Percentiles rank a stretch among this genome's conserved stretches.
Conservation (phyloP, 768 basidiomycete species). For the Cyclocybe cylindracea region DNA sequence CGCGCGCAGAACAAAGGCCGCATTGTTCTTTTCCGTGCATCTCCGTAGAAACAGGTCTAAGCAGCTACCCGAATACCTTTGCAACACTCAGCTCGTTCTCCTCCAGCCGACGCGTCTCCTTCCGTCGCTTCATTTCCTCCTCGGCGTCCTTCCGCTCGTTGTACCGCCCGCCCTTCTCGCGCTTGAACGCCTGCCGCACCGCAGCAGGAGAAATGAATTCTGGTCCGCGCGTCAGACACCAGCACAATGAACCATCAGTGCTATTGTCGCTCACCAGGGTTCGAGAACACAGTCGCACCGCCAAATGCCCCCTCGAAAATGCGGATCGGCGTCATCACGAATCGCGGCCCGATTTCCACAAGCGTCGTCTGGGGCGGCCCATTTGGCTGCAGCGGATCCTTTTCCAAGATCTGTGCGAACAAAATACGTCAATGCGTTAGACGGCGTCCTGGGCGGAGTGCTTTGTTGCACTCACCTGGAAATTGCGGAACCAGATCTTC, state of each 20-base stretch:
- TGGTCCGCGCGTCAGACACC: slow-evolving; percentile 26
- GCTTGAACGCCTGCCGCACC: slow-evolving; percentile 66
- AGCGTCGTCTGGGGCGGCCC: slow-evolving; percentile 86
- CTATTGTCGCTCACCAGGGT: slow-evolving; percentile 68
- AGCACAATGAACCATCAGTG: slow-evolving; percentile 15
- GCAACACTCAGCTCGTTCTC: slow-evolving; percentile 84
- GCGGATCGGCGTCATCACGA: slow-evolving; percentile 95
- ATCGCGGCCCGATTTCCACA: slow-evolving; percentile 95
- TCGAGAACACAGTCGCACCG: slow-evolving; percentile 93
- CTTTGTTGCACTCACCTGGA: slow-evolving; percentile 60
- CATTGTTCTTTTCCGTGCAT: slow-evolving; percentile 12
- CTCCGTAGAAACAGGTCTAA: neutral
- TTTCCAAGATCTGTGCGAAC: slow-evolving; percentile 79
- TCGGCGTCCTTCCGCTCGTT: slow-evolving; percentile 79
- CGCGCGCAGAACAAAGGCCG: slow-evolving; percentile 8
- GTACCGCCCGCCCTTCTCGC: slow-evolving; percentile 81
- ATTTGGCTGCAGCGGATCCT: slow-evolving; percentile 87
- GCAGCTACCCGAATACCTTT: slow-evolving; percentile 82
- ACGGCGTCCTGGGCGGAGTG: no score
- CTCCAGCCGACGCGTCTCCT: slow-evolving; percentile 58
- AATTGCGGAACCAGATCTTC: slow-evolving; percentile 99
- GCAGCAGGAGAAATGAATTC: slow-evolving; percentile 93
- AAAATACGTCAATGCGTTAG: neutral
- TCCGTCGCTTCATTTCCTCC: slow-evolving; percentile 62
- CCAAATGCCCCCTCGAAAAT: slow-evolving; percentile 98